A percentile compares a stretch with the other conserved stretches of the same genome.
Conservation (phyloP, 2,329 filamentous ascomycete species). For the Curvularia eragrostidis region DNA sequence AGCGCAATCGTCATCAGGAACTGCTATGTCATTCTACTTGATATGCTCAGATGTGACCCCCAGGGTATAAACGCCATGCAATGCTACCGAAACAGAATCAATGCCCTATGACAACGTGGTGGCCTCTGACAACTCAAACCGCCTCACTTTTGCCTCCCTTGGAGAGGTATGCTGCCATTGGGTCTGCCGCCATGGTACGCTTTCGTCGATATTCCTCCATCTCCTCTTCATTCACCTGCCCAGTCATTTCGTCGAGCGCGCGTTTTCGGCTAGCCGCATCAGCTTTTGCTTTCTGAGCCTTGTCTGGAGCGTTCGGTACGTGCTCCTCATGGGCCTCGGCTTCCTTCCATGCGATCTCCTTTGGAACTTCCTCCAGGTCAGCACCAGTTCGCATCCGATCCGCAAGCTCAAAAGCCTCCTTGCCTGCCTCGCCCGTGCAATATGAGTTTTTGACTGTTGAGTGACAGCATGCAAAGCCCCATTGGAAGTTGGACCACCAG, state of each 20-base stretch:
- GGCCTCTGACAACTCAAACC: slow-evolving; percentile 39
- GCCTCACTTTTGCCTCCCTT: slow-evolving; percentile 74
- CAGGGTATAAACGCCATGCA: slow-evolving; percentile 42
- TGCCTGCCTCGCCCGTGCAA: slow-evolving; percentile 91
- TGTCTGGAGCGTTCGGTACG: slow-evolving; percentile 54
- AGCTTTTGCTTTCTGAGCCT: slow-evolving; percentile 50
- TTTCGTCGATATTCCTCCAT: slow-evolving; percentile 85
- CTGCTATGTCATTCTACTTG: slow-evolving; percentile 44
- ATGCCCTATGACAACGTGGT: slow-evolving; percentile 19
- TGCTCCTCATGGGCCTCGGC: slow-evolving; percentile 51
- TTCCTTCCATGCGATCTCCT: slow-evolving; percentile 52
- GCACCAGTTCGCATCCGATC: slow-evolving; percentile 64
- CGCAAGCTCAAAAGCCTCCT: slow-evolving; percentile 77
- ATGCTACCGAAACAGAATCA: slow-evolving; percentile 39
- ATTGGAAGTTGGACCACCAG: slow-evolving; percentile 95
- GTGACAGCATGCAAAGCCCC: slow-evolving; percentile 96
- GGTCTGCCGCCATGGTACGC: slow-evolving; percentile 75
- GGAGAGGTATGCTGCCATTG: slow-evolving; percentile 78
- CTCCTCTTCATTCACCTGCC: slow-evolving; percentile 80
- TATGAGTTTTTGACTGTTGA: slow-evolving; percentile 96
- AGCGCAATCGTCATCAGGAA: slow-evolving; percentile 44
- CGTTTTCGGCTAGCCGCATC: slow-evolving; percentile 68
- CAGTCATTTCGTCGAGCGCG: slow-evolving; percentile 78
- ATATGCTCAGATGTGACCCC: slow-evolving; percentile 27
- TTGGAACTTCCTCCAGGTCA: slow-evolving; percentile 53